phyloP scores from a whole-genome alignment of 306 rosid species.

The Oxytropis ochrocephala region DNA sequence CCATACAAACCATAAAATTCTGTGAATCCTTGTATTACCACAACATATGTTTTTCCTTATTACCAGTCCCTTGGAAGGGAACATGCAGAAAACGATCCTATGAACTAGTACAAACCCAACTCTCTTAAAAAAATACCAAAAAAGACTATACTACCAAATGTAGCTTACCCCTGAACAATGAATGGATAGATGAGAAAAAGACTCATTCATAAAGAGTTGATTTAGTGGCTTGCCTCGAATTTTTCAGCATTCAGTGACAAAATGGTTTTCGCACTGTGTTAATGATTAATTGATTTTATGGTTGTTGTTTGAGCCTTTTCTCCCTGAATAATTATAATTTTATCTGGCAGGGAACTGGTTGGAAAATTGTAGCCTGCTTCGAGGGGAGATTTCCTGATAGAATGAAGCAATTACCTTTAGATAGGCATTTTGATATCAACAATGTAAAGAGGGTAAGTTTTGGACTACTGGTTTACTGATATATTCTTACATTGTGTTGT shows the following conservation, averaged over 20 bases:
- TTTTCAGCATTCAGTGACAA: slow-evolving; percentile 4
- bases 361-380: slow-evolving; percentile 96
- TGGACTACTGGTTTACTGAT: not conserved
- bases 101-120: not conserved
- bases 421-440: slow-evolving; percentile 92
- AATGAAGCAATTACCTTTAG: slow-evolving; percentile 91
- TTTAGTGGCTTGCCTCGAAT: not conserved
- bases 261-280: not conserved
- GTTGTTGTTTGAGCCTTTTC: not conserved
- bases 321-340: not conserved
- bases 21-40: not conserved
- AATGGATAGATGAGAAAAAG: not conserved
- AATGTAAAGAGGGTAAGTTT: slow-evolving; percentile 88
- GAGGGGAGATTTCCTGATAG: slow-evolving; percentile 95
- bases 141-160: not conserved
- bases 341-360: slow-evolving; percentile 84
- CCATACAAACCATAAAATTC: not conserved
- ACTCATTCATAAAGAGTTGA: not conserved
- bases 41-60: not conserved
- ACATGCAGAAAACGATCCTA: not conserved
- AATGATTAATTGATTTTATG: not conserved
- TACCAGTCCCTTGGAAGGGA: not conserved
- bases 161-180: not conserved
- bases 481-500: not conserved
- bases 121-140: not conserved